Conservation (phyloP, 768 basidiomycete species). For the Termitomyces bulborhizus region DNA sequence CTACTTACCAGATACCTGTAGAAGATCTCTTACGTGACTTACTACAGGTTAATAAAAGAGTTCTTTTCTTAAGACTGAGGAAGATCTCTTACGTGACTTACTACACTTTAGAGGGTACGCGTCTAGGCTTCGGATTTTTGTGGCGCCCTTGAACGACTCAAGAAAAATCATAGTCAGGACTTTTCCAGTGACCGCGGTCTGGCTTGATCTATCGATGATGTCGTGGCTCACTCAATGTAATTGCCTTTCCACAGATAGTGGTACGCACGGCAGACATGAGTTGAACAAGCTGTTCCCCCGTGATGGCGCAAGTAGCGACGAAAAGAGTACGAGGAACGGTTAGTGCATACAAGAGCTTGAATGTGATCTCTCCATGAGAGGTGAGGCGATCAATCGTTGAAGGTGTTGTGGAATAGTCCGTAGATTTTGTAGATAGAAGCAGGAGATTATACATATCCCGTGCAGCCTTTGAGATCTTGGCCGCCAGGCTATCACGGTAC, state of each 20-base stretch:
- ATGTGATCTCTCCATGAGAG: constrained; percentile 52
- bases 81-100: no score
- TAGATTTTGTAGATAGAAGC: constrained; percentile 42
- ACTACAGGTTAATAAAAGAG: no score
- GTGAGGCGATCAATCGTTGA: constrained; percentile 40
- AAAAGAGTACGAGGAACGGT: constrained; percentile 48
- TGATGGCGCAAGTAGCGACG: constrained; percentile 46
- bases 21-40: no score
- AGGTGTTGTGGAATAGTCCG: constrained; percentile 45
- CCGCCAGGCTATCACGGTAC: constrained; percentile 33
- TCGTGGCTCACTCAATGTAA: constrained; percentile 48
- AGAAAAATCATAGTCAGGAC: constrained; percentile 36
- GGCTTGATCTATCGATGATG: constrained; percentile 32
- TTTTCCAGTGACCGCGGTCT: constrained; percentile 32
- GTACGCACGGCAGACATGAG: constrained; percentile 34
- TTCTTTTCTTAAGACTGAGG: no score
- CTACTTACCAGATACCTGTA: no score
- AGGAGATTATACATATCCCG: constrained; percentile 39
- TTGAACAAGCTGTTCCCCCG: constrained; percentile 42
- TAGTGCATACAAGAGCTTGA: constrained; percentile 47
- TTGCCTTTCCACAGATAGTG: constrained; percentile 25
- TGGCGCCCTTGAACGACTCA: constrained; percentile 39
- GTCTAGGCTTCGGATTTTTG: constrained; percentile 43
- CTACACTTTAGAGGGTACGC: constrained; percentile 49
- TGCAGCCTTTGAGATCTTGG: constrained; percentile 29